Base-by-base conservation (phyloP, 2,329 filamentous ascomycete genomes). In the Periconia digitata region DNA sequence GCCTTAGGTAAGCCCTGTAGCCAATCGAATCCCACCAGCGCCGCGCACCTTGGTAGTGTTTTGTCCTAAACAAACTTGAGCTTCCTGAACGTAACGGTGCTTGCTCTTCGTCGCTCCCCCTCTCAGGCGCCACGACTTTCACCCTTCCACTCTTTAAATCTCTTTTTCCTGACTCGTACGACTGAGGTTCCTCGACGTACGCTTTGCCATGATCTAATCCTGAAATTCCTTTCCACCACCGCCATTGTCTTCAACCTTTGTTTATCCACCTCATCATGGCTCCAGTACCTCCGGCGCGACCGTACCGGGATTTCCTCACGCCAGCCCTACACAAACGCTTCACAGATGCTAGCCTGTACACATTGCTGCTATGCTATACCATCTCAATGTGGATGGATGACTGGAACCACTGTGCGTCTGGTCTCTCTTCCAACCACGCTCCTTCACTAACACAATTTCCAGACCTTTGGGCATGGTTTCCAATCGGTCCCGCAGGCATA, bases 381-480 rank as follows among this genome's bases (percentile, higher is more conserved):
- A 83, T 90, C 65, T 82, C 90, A 41, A 73, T 94, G 44, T 70
- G 85, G 47, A 79, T 95, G 55, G 85, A 87, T 16, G 78, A 80
- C 77, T 79, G 80, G 59, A 86, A 86, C 39, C 59, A 54, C 43
- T 79, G 89, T 91, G 70, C 69, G 86, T 77, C 32, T 17, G 8
- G 21, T 13, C 13, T 29, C 12, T n/a, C 3, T 22, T 8, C 34
- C 2, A 32, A 41, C 20, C 47, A 46, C 35, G 27, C 16, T 12
- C 38, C 24, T 42, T 40, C n/a, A n/a, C 60, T 69, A 49, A 58
- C 45, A 48, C 29, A 29, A 34, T 2, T n/a, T 43, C 27, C 59
- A 92, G 89, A 84, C 43, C 75, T 96, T 52, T 96, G 90, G 91
- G 78, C 85, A 60, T 92, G 89, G 87, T 90, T 95, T 58, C 91